Conservation (phyloP, 2,329 filamentous ascomycete genomes). For the Furcasterigmium sp. region DNA sequence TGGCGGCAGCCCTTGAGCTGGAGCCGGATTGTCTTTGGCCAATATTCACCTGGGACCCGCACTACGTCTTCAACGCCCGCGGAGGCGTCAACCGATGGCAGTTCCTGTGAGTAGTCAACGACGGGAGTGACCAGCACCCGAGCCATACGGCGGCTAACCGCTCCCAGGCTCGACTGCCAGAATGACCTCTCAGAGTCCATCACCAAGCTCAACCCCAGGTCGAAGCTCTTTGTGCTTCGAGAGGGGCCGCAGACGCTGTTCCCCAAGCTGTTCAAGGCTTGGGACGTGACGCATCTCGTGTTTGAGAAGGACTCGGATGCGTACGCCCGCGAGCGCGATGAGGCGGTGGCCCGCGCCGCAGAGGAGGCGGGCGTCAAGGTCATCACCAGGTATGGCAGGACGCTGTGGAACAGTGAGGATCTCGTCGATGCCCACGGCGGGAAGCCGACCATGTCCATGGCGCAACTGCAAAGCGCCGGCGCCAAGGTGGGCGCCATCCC, state of each 20-base stretch:
- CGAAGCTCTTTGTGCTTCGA: slow-evolving; percentile 66
- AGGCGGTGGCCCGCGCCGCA: slow-evolving; percentile 52
- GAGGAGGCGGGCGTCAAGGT: slow-evolving; percentile 62
- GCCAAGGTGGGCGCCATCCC: slow-evolving; percentile 58
- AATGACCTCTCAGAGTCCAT: slow-evolving; percentile 63
- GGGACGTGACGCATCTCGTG: slow-evolving; percentile 70
- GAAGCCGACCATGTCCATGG: slow-evolving; percentile 71
- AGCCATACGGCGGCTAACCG: not conserved
- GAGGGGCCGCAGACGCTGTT: slow-evolving; percentile 68
- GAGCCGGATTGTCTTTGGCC: slow-evolving; percentile 66
- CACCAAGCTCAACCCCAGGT: slow-evolving; percentile 62
- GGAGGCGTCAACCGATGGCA: slow-evolving; percentile 72
- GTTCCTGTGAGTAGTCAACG: slow-evolving; percentile 46
- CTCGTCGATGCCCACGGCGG: slow-evolving; percentile 60
- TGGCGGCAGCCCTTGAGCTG: slow-evolving; percentile 66
- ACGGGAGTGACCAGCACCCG: too few relatives aligned
- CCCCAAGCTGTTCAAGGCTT: slow-evolving; percentile 66
- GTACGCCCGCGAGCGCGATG: slow-evolving; percentile 63
- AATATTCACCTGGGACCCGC: slow-evolving; percentile 76
- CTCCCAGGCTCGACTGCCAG: slow-evolving; percentile 62
- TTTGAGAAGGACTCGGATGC: slow-evolving; percentile 77
- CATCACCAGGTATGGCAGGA: slow-evolving; percentile 59
- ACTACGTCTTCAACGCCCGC: slow-evolving; percentile 69
- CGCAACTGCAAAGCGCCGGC: slow-evolving; percentile 59
- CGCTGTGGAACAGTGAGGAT: slow-evolving; percentile 68